phyloP scores from a whole-genome alignment of 139 green algal species.

The Nannochloris sp. region DNA sequence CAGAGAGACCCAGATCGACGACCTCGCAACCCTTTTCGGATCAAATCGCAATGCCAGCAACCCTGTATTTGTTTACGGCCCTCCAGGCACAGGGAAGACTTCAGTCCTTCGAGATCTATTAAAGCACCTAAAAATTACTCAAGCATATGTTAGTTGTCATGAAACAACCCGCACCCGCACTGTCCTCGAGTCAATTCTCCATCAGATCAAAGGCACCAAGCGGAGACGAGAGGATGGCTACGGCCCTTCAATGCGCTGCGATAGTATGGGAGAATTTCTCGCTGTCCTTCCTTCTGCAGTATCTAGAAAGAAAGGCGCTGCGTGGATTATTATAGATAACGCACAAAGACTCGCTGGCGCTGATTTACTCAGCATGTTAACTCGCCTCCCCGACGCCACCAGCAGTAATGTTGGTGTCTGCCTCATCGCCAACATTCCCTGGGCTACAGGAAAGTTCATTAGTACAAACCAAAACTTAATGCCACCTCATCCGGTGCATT shows the following conservation, averaged over 20 bases:
- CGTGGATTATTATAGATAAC: conserved; percentile 32
- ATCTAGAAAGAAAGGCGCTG: neutral
- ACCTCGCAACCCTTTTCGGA: neutral
- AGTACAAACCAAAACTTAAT: neutral
- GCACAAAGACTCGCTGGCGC: conserved; percentile 18
- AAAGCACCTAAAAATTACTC: neutral
- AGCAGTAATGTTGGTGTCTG: conserved; percentile 15
- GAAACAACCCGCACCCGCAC: conserved; percentile 7
- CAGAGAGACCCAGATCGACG: neutral
- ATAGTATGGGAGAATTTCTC: conserved; percentile 30
- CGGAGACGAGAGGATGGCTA: conserved; percentile 18
- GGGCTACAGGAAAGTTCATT: conserved; percentile 21
- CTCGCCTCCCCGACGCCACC: conserved; percentile 6
- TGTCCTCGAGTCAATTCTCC: conserved; percentile 21
- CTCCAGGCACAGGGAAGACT: conserved; percentile 36
- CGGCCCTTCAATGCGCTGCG: conserved; percentile 1
- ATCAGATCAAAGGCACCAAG: conserved; percentile 13
- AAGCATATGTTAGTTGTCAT: conserved; percentile 32
- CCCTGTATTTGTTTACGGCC: conserved; percentile 55
- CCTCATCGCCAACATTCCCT: conserved; percentile 19
- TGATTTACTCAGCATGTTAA: conserved; percentile 20
- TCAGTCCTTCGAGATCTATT: conserved; percentile 29
- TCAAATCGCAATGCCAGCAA: neutral
- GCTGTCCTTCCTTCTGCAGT: conserved; percentile 6
- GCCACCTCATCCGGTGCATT: conserved; percentile 7